These are phyloP conservation scores for Panellus pusillus DNA, from an alignment of 768 basidiomycete species.

Conservation along the genomic window DNA sequence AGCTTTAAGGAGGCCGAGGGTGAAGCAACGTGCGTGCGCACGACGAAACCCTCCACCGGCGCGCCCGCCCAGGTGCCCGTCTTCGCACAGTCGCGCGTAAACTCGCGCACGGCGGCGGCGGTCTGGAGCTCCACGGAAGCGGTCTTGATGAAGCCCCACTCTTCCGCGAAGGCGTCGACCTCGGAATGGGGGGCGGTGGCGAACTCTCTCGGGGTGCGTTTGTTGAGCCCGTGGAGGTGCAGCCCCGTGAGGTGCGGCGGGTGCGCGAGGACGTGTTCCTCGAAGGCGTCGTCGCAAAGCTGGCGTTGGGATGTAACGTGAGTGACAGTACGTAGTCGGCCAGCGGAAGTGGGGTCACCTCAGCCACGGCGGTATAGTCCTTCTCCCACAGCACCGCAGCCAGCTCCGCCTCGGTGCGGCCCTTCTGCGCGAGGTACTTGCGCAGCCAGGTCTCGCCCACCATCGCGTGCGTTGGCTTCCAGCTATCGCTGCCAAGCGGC, in stretches of 20 bases:
- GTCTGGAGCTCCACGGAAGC: conserved; percentile 56
- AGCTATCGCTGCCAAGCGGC: conserved; percentile 22
- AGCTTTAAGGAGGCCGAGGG: conserved; percentile 9
- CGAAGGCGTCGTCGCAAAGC: conserved; percentile 97
- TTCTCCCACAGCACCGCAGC: conserved; percentile 75
- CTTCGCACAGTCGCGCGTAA: conserved; percentile 66
- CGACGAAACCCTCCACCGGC: conserved; percentile 20
- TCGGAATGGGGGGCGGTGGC: conserved; percentile 63
- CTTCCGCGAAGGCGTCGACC: conserved; percentile 78
- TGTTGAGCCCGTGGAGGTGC: conserved; percentile 91
- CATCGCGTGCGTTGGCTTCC: conserved; percentile 63
- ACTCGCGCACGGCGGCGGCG: conserved; percentile 66
- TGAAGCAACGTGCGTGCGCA: conserved; percentile 15
- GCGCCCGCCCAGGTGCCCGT: conserved; percentile 41
- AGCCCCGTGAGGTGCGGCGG: conserved; percentile 82
- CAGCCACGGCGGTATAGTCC: conserved; percentile 87
- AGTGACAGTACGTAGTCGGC: neutral
- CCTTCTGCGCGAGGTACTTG: conserved; percentile 61
- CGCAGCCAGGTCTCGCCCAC: conserved; percentile 84
- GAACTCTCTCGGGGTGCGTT: conserved; percentile 58
- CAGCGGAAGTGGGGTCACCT: conserved; percentile 50
- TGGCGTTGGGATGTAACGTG: conserved; percentile 28
- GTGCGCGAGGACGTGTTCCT: conserved; percentile 92
- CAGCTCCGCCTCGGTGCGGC: conserved; percentile 71
- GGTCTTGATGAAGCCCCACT: conserved; percentile 93